Conservation (phyloP, 805 yeast species). For the Ogataea corticis region DNA sequence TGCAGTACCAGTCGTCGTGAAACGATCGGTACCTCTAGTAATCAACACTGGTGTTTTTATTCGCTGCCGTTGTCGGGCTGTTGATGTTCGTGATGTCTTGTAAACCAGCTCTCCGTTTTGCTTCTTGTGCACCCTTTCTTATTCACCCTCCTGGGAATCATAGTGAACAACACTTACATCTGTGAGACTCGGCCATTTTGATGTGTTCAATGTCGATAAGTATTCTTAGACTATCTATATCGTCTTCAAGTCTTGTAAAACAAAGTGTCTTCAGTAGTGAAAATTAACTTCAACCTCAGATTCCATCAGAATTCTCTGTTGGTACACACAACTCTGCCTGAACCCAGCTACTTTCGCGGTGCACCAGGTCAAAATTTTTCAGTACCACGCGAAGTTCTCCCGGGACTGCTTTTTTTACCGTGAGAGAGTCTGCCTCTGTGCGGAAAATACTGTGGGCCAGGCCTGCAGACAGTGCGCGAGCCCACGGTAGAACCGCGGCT, state of each 20-base stretch:
- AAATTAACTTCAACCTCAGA: constrained; percentile 8
- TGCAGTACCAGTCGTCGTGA: no score
- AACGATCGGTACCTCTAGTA: no score
- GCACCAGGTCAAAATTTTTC: constrained; percentile 11
- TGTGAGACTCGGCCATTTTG: constrained; percentile 94
- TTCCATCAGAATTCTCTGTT: constrained; percentile 6
- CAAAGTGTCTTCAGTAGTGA: constrained; percentile 7
- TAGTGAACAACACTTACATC: constrained; percentile 68
- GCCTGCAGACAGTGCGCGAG: not conserved
- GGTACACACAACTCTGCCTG: constrained; percentile 8
- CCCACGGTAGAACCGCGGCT: no score
- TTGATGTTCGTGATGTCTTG: not conserved
- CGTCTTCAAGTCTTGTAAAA: not conserved
- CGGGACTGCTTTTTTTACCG: constrained; percentile 9
- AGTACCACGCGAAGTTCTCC: not conserved
- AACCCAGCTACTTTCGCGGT: constrained; percentile 1
- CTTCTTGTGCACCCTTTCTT: constrained; percentile 1
- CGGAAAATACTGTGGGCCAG: no score
- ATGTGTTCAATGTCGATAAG: constrained; percentile 11
- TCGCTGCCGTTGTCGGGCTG: not conserved
- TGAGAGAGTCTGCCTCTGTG: not conserved
- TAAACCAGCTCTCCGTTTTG: not conserved
- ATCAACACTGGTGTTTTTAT: no score
- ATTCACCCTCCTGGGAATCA: no score
- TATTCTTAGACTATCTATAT: constrained; percentile 8